Conservation (phyloP, 306 rosid genomes). For the Prosopis cineraria region DNA sequence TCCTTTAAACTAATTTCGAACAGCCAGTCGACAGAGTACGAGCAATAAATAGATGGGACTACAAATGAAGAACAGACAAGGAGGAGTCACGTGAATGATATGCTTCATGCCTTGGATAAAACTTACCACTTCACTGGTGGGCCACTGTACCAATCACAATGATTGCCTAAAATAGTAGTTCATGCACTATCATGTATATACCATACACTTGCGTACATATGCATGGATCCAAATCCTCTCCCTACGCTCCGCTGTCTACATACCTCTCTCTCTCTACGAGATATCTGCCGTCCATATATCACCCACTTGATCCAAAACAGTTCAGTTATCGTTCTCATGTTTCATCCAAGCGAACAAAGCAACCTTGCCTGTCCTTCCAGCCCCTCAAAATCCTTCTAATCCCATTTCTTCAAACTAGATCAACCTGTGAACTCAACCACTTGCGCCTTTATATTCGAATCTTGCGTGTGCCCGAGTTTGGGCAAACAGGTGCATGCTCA, state of each 20-base stretch:
- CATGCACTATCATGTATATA: too few species aligned
- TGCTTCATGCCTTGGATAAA: neutral
- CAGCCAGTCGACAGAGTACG: neutral
- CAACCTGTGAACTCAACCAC: conserved; percentile 40
- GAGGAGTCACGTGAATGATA: neutral
- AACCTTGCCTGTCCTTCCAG: conserved; percentile 26
- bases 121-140: neutral
- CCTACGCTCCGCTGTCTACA: too few species aligned
- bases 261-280: too few species aligned
- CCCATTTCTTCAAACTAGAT: conserved; percentile 9
- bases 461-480: conserved; percentile 40
- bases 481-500: conserved; percentile 59
- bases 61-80: neutral
- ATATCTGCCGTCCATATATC: too few species aligned
- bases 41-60: neutral
- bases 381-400: conserved; percentile 23
- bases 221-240: too few species aligned
- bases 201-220: too few species aligned
- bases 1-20: neutral
- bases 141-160: neutral
- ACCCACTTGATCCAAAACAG: too few species aligned
- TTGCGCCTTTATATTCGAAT: conserved; percentile 45
- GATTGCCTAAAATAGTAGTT: too few species aligned
- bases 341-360: conserved; percentile 5
- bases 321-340: neutral